Evolutionary conservation across 305 asterid genomes (phyloP).

Genomic region (Fraxinus paxiana): DNA sequence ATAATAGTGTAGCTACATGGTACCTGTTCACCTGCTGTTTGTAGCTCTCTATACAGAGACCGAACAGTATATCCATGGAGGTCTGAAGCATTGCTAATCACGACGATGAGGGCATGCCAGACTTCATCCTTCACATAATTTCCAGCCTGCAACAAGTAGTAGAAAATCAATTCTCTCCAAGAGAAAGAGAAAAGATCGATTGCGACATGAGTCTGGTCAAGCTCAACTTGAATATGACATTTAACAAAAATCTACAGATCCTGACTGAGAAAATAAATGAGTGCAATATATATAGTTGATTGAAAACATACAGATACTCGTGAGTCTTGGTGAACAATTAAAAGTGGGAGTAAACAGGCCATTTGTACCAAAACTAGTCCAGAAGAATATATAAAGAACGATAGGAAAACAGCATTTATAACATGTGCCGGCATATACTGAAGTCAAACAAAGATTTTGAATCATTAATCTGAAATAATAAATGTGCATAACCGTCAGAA

Average conservation of each 20-base stretch:
- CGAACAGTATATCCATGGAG: slow-evolving; percentile 94
- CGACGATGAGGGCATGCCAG: slow-evolving; percentile 92
- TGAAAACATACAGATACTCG: not conserved
- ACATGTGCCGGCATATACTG: not conserved
- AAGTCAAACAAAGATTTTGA: not conserved
- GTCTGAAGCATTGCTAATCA: slow-evolving; percentile 78
- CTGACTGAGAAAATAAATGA: slow-evolving; percentile 16
- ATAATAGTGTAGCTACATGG: slow-evolving; percentile 16
- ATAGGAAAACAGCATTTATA: not conserved
- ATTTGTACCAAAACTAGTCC: not conserved
- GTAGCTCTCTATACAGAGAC: slow-evolving; percentile 71
- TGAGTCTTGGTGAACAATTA: not conserved
- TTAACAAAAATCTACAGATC: not conserved
- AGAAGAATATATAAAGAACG: not conserved
- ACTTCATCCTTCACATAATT: slow-evolving; percentile 87
- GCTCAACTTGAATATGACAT: slow-evolving; percentile 5
- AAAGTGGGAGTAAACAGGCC: not conserved
- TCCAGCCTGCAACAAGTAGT: slow-evolving; percentile 69
- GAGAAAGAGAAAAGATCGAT: not conserved
- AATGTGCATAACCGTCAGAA: not conserved
- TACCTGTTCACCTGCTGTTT: slow-evolving; percentile 75
- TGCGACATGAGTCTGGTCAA: slow-evolving; percentile 6
- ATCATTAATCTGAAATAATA: not conserved
- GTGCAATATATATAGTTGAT: not conserved
- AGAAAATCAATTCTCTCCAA: slow-evolving; percentile 25